Base-by-base conservation (phyloP, 83 land plant species). In the Picea mariana region DNA sequence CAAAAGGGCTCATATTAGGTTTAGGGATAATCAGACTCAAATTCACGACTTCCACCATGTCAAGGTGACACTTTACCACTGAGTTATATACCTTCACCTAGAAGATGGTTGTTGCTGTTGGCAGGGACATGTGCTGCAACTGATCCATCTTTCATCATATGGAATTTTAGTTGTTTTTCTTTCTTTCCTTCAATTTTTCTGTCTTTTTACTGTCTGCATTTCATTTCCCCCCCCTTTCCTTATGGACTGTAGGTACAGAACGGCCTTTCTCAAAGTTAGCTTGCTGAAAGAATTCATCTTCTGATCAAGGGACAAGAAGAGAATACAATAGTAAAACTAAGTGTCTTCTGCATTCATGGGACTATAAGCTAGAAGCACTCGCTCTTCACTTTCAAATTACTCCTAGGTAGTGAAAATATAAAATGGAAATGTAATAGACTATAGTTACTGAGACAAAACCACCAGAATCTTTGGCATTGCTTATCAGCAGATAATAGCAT, bases 131-230 rank as follows among this genome's bases (percentile, higher is more conserved):
- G 75, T 16, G 40, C 8, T 17, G 40, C 20, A 69, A 69, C 8
- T 69, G 20, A 69, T 38, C 20, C 75, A 69, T 69, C n/a, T 69
- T 5, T 20, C 75, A 67, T 67, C 34, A 69, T 69, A 38, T 38
- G 4, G n/a, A 38, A 68, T 5, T 11, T 2, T 12, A 55, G 38
- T 38, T 20, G 18, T 69, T 69, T 6, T 34, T 7, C n/a, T 18
- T 5, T 34, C 13, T 34, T 38, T 17, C 27, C 75, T 34, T 69
- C 38, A 38, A 2, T 17, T 73, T 42, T 18, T 73, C 27, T 73
- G 6, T 73, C 58, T 11, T n/a, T n/a, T 3, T 8, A 71, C 75
- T 18, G 2, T 26, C 21, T 9, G 77, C 47, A 47, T 44, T 44
- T 2, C 24, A 40, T 69, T 47, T 20, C 31, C 24, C 55, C 55